These are phyloP conservation scores for Euphrasia confusa DNA, from an alignment of 257 asterid species.

Conservation along the genomic window DNA sequence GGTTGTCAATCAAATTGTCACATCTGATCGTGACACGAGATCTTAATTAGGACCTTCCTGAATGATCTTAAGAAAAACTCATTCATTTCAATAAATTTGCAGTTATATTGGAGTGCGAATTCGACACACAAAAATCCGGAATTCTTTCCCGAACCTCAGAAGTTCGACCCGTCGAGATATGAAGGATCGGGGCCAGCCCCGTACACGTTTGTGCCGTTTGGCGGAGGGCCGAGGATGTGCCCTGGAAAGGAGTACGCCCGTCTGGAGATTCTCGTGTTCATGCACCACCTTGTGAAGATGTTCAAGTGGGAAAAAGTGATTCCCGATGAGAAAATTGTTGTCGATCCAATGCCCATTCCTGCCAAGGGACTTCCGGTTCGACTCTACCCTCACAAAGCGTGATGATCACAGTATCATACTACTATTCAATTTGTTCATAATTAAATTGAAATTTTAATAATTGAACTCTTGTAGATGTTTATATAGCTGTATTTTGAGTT, in stretches of 20 bases:
- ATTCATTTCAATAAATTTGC: background rate
- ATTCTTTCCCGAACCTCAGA: constrained; percentile 40
- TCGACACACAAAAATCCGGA: constrained; percentile 43
- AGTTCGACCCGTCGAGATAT: constrained; percentile 54
- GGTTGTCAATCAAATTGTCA: too few relatives aligned
- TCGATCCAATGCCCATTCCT: constrained; percentile 47
- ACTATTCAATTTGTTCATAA: too few relatives aligned
- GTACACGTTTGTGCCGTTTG: constrained; percentile 52
- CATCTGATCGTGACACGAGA: too few relatives aligned
- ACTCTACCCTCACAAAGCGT: constrained; percentile 36
- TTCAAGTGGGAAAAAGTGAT: constrained; percentile 46
- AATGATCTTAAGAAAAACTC: too few relatives aligned
- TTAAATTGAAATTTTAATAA: too few relatives aligned
- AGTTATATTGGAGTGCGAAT: constrained; percentile 50
- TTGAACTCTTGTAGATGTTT: too few relatives aligned
- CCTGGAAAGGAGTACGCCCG: constrained; percentile 55
- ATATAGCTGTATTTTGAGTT: too few relatives aligned
- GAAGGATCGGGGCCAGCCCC: constrained; percentile 57
- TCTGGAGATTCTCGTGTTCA: constrained; percentile 41
- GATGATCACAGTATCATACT: background rate
- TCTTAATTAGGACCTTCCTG: too few relatives aligned
- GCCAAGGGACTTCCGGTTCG: constrained; percentile 48
- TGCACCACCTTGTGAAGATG: constrained; percentile 48
- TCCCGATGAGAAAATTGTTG: constrained; percentile 41
- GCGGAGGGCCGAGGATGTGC: constrained; percentile 59